Conservation (phyloP, 768 basidiomycete species). For the Harrya chromipes region DNA sequence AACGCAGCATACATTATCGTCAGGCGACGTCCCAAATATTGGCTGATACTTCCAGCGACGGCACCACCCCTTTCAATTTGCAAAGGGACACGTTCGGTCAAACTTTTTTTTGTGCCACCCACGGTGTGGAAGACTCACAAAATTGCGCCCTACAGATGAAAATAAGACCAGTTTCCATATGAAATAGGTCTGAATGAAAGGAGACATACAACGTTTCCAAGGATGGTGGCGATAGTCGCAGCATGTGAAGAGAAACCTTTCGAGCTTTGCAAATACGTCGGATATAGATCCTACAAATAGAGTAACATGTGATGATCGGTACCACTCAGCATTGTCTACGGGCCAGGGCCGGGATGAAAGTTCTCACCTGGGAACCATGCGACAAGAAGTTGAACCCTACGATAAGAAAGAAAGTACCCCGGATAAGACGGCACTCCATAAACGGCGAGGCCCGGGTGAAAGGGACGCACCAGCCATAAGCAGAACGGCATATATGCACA, state of each 20-base stretch:
- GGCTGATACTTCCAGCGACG: conserved; percentile 69
- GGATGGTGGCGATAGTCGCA: conserved; percentile 77
- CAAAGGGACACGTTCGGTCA: background rate
- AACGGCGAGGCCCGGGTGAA: background rate
- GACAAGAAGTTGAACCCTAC: conserved; percentile 75
- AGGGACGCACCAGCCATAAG: conserved; percentile 60
- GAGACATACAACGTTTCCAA: conserved; percentile 60
- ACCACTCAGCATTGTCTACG: background rate
- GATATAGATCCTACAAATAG: conserved; percentile 61
- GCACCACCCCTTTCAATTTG: conserved; percentile 51
- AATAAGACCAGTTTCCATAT: background rate
- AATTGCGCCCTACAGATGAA: conserved; percentile 39
- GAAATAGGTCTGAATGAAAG: background rate
- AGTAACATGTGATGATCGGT: background rate
- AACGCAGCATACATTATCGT: conserved; percentile 52
- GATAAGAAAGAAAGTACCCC: background rate
- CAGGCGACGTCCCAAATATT: conserved; percentile 79
- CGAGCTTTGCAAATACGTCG: conserved; percentile 63
- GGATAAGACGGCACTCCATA: background rate
- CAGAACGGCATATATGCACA: conserved; percentile 80
- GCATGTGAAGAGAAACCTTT: conserved; percentile 58
- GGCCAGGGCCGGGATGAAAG: background rate
- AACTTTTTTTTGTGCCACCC: conserved; percentile 5
- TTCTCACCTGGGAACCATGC: conserved; percentile 60
- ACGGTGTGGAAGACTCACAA: conserved; percentile 28